Evolutionary conservation across 495 filamentous ascomycete species (phyloP), one percentile per base, ranked within the genome.

Genomic region (Mycothermus thermophilus): DNA sequence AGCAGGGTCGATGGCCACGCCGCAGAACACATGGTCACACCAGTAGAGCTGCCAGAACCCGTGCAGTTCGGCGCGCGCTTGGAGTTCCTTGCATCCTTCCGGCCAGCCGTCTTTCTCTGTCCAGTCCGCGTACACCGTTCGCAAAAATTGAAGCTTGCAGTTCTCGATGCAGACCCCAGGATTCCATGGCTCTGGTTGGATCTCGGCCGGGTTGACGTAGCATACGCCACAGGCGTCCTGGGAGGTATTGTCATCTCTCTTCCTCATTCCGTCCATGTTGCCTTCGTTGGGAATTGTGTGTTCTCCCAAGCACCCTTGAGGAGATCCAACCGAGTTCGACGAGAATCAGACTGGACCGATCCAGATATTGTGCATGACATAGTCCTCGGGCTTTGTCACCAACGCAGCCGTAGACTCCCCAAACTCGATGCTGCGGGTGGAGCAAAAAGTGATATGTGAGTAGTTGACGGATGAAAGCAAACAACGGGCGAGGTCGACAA

Each of bases 1-100:
- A 5, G n/a, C 25, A 32, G 31, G 41, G 15, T 44, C 33, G 27
- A 57, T 60, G 41, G 41, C 48, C 19, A 66, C 61, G 30, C 61
- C 61, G 39, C 63, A 67, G 29, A 46, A 55, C n/a, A 33, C 46
- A 26, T 51, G 54, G 42, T 65, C 61, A 44, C 64, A 66, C 44
- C 57, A 63, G 40, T 67, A 67, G 22, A 65, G 49, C 34, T 43
- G 35, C 58, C 54, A 62, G 17, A 67, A 46, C 22, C 35, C 29
- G n/a, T 10, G 23, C 12, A 37, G 25, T 6, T 41, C n/a, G 10
- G 15, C 17, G 21, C 15, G 22, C 29, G 27, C 34, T 27, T 48
- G 46, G 16, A 55, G 38, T 10, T 31, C 32, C 32, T 24, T 14
- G 40, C 52, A 52, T 6, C 38, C 39, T 0, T 35, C 31, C 4